These are phyloP conservation scores for Litsea cubeba DNA, from an alignment of 164 flowering plant genomes.

Conservation along the genomic window DNA sequence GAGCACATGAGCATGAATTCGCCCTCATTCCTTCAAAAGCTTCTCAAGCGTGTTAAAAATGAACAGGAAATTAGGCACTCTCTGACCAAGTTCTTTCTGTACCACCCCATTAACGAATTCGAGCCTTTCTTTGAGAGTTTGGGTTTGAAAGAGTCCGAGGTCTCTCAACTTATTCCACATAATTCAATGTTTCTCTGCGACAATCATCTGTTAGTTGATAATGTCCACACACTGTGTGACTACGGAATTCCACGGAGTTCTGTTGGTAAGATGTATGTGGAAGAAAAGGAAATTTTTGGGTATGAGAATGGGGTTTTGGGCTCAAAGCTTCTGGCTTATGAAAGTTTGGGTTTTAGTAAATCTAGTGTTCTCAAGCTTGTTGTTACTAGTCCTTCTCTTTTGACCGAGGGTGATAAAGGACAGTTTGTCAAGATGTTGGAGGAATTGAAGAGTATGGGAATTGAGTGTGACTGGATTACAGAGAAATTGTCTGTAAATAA, in stretches of 20 bases:
- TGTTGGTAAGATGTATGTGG: slow-evolving; percentile 58
- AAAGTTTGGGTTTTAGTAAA: slow-evolving; percentile 38
- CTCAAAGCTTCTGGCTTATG: slow-evolving; percentile 4
- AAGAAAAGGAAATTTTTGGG: slow-evolving; percentile 45
- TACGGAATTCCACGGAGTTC: slow-evolving; percentile 50
- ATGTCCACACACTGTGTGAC: slow-evolving; percentile 46
- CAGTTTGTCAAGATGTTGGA: slow-evolving; percentile 36
- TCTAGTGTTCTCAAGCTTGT: slow-evolving; percentile 30
- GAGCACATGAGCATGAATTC: slow-evolving; percentile 65
- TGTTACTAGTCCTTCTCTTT: slow-evolving; percentile 41
- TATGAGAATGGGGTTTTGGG: slow-evolving; percentile 41
- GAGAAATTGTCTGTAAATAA: slow-evolving; percentile 25
- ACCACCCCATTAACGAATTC: slow-evolving; percentile 74
- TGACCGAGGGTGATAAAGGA: slow-evolving; percentile 32
- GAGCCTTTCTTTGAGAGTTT: slow-evolving; percentile 85
- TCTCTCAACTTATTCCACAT: slow-evolving; percentile 38
- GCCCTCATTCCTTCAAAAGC: slow-evolving; percentile 41
- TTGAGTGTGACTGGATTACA: slow-evolving; percentile 37
- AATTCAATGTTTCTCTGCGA: slow-evolving; percentile 37
- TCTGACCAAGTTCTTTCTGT: slow-evolving; percentile 44
- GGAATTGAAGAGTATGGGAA: slow-evolving; percentile 36
- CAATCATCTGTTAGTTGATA: slow-evolving; percentile 61
- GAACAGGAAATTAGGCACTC: slow-evolving; percentile 28
- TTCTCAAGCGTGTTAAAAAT: slow-evolving; percentile 30
- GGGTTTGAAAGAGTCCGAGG: slow-evolving; percentile 49